phyloP scores from a whole-genome alignment of 768 basidiomycete species.

The Mycena epipterygia region DNA sequence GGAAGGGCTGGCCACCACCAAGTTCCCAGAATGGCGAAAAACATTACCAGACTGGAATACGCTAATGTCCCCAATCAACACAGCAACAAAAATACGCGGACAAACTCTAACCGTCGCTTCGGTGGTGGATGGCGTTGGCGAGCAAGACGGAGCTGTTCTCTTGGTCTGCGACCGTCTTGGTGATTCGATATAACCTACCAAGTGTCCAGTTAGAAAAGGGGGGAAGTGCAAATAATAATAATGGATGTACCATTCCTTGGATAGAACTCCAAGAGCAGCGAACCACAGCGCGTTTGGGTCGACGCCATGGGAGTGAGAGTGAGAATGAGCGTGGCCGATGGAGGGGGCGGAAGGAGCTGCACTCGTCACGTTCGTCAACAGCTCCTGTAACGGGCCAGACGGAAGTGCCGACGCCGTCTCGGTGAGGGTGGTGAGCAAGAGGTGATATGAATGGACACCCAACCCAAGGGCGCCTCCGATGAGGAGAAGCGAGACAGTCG shows the following conservation, averaged over 20 bases:
- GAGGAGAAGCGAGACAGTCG: conserved; percentile 88
- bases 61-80: conserved; percentile 42
- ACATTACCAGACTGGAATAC: conserved; percentile 91
- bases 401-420: conserved; percentile 76
- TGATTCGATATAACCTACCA: conserved; percentile 90
- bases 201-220: too few species aligned
- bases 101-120: conserved; percentile 75
- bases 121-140: conserved; percentile 98
- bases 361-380: conserved; percentile 70
- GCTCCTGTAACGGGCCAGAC: conserved; percentile 72
- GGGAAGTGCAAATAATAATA: too few species aligned
- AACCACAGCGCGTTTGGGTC: conserved; percentile 99
- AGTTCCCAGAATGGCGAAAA: conserved; percentile 92
- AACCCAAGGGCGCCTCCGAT: conserved; percentile 88
- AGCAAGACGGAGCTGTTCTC: conserved; percentile 92
- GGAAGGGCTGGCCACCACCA: conserved; percentile 89
- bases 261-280: conserved; percentile 81
- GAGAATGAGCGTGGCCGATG: conserved; percentile 68
- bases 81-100: too few species aligned
- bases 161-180: conserved; percentile 90
- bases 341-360: conserved; percentile 67
- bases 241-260: conserved; percentile 98
- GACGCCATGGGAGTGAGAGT: conserved; percentile 61
- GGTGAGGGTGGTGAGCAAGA: conserved; percentile 63
- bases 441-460: conserved; percentile 82